Base-by-base conservation (phyloP, 2,329 filamentous ascomycete genomes). In the Alternaria arborescens region DNA sequence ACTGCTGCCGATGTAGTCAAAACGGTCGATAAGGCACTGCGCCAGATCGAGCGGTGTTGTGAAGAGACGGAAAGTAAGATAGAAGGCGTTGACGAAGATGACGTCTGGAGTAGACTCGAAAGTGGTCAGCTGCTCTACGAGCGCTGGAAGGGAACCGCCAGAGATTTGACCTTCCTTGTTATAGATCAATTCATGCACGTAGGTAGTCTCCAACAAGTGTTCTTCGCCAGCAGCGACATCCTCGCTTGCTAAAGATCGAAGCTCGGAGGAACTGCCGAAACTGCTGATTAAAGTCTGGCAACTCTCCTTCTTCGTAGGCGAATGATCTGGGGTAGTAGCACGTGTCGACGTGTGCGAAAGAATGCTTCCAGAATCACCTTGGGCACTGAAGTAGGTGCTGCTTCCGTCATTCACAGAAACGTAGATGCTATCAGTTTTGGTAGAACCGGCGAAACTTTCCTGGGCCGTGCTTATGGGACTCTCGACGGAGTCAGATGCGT, bases 151-250 rank as follows among this genome's bases (percentile, higher is more conserved):
- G 3, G 93, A 96, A 14, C 95, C 95, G 47, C 95, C 95, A 42
- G 92, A 92, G n/a, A 99, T 90, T 64, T 97, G 91, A 1, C 94
- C 94, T 68, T 98, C 94, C 77, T 96, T 96, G 81, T 96, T 97
- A 77, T 92, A 91, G 72, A 97, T 89, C 48, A 99, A 85, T 75
- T 99, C 94, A 72, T 97, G 92, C 0, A 93, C 92, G 72, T 88
- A 97, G 0, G 94, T 97, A 80, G 91, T 96, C 75, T 94, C 92
- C n/a, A 97, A 82, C n/a, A 97, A 82, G 71, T 90, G 90, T 5
- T 87, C 90, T 76, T 97, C 94, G 1, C 90, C 88, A 50, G 97
- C 93, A 36, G 92, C 89, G 12, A 86, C 83, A 59, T 94, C 92
- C 56, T 96, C 93, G 4, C 85, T 87, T n/a, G 87, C 82, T 1